A percentile compares a stretch with the other conserved stretches of the same genome.
Evolutionary conservation across 1,139 yeast genomes (phyloP).

Genomic region (Wickerhamomyces sp.): DNA sequence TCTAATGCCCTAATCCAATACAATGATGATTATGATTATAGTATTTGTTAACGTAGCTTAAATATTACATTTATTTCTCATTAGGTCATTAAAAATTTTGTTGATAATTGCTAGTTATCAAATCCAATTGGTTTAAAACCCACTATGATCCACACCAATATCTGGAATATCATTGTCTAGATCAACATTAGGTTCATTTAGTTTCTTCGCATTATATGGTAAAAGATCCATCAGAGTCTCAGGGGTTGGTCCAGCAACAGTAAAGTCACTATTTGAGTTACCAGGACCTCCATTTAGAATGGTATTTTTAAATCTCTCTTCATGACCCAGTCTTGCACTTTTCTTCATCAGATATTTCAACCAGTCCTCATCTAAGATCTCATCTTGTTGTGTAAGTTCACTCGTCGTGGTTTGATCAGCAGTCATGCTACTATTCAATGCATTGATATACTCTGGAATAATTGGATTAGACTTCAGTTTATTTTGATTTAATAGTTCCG

Average conservation of each 20-base stretch:
- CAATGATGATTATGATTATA: not conserved
- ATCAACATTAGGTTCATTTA: not conserved
- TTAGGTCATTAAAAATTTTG: not conserved
- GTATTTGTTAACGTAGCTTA: too few species aligned
- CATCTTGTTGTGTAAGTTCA: conserved; percentile 4
- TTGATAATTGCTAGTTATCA: not conserved
- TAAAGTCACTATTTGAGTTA: conserved; percentile 16
- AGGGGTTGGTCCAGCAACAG: conserved; percentile 18
- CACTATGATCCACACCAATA: not conserved
- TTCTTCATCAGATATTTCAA: conserved; percentile 29
- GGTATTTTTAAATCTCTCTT: conserved; percentile 30
- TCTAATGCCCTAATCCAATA: not conserved
- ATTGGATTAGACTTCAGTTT: conserved; percentile 20
- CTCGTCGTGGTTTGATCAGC: not conserved
- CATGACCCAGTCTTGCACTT: conserved; percentile 30
- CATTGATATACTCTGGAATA: conserved; percentile 30
- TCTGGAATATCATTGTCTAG: not conserved
- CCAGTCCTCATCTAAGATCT: conserved; percentile 28
- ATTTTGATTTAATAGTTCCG: conserved; percentile 22
- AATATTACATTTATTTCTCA: not conserved
- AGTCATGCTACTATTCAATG: conserved; percentile 13
- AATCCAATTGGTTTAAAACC: not conserved
- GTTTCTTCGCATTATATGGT: conserved; percentile 12
- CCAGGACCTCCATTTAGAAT: conserved; percentile 16
- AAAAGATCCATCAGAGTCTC: conserved; percentile 11